Evolutionary conservation across 116 monocot genomes (phyloP).

Genomic region (Iris pallida): DNA sequence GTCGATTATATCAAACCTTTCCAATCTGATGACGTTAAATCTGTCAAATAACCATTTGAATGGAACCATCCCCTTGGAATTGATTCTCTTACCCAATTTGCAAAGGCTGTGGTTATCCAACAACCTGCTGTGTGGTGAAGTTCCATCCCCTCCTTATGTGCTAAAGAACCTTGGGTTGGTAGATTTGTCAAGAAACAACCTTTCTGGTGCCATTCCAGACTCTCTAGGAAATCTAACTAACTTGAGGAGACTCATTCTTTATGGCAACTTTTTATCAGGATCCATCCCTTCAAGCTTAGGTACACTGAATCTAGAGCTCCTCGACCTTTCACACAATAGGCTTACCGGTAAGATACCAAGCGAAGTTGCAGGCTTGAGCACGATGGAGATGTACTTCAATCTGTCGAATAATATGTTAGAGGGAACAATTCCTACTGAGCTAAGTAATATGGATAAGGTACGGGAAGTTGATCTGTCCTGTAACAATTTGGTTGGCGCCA

Average conservation of each 20-base stretch:
- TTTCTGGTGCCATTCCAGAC: constrained; percentile 34
- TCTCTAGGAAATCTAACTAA: constrained; percentile 22
- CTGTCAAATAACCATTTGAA: constrained; percentile 26
- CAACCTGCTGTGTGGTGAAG: constrained; percentile 23
- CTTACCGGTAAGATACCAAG: constrained; percentile 24
- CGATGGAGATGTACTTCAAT: constrained; percentile 36
- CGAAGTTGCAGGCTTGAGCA: constrained; percentile 39
- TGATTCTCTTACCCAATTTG: constrained; percentile 21
- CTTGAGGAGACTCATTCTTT: constrained; percentile 19
- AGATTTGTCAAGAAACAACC: constrained; percentile 34
- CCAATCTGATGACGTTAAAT: constrained; percentile 22
- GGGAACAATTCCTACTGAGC: constrained; percentile 25
- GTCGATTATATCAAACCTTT: constrained; percentile 23
- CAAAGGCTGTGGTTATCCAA: constrained; percentile 33
- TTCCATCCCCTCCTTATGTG: constrained; percentile 19
- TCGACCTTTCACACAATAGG: constrained; percentile 36
- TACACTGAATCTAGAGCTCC: constrained; percentile 16
- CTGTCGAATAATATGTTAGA: constrained; percentile 21
- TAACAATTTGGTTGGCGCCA: constrained; percentile 28
- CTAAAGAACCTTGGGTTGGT: constrained; percentile 21
- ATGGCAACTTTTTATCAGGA: constrained; percentile 22
- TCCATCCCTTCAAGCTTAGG: constrained; percentile 32
- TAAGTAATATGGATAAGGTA: constrained; percentile 37
- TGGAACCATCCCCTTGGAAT: constrained; percentile 24
- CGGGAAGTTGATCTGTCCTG: constrained; percentile 38